A percentile compares a stretch with the other conserved stretches of the same genome.
phyloP scores from a whole-genome alignment of 371 early-diverging fungal genomes.

The Mucor mucedo region DNA sequence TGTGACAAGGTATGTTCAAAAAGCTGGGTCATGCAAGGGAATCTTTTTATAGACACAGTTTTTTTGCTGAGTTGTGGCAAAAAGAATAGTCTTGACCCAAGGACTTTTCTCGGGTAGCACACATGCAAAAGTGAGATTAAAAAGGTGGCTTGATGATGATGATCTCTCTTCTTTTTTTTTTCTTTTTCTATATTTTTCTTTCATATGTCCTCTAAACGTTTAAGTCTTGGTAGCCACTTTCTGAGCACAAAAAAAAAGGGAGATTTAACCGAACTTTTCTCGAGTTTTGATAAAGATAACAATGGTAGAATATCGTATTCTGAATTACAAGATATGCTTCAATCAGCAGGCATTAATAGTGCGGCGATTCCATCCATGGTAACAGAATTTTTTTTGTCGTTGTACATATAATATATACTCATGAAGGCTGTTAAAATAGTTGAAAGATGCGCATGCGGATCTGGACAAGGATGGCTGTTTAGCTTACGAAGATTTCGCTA shows the following conservation, averaged over 20 bases:
- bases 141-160: conserved; percentile 2
- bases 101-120: no score
- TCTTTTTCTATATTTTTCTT: conserved; percentile 19
- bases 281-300: conserved; percentile 45
- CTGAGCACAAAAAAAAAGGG: conserved; percentile 39
- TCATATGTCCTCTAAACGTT: conserved; percentile 32
- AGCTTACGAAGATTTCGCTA: conserved; percentile 48
- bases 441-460: conserved; percentile 14
- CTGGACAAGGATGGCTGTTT: conserved; percentile 26
- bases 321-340: conserved; percentile 42
- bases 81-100: no score
- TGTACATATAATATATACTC: no score
- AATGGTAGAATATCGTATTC: conserved; percentile 39
- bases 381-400: neutral
- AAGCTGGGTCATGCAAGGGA: no score
- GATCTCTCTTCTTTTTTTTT: conserved; percentile 11
- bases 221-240: conserved; percentile 45
- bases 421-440: conserved; percentile 3
- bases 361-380: conserved; percentile 33
- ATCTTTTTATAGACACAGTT: no score
- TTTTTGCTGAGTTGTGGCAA: no score
- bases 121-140: neutral
- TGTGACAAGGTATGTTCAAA: no score
- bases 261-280: conserved; percentile 44
- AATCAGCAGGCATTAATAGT: conserved; percentile 34